phyloP scores from a whole-genome alignment of 495 filamentous ascomycete species.

The Neurospora cerealis region DNA sequence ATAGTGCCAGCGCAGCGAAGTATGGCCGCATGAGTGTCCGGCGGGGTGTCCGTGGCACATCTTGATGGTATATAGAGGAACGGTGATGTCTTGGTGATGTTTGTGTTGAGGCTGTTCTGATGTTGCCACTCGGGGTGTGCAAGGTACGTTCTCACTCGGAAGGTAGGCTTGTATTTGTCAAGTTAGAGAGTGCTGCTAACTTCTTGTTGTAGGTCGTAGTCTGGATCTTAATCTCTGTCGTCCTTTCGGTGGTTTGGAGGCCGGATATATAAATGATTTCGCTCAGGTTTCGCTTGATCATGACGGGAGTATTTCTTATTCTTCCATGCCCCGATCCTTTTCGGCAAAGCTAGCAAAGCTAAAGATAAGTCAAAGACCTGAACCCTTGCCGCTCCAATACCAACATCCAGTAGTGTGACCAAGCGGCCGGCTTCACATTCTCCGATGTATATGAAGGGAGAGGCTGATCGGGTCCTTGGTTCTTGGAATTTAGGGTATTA shows the following conservation, averaged over 20 bases:
- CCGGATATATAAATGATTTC: not conserved
- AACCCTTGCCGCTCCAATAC: not conserved
- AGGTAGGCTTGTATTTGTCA: not conserved
- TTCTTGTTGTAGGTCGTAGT: not conserved
- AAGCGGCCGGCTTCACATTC: not conserved
- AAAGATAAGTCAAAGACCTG: not conserved
- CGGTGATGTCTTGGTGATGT: not conserved
- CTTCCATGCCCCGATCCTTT: not conserved
- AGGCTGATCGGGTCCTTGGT: not conserved
- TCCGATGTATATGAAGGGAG: not conserved
- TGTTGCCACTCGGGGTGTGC: not conserved
- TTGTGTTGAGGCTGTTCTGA: not conserved
- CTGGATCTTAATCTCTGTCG: not conserved
- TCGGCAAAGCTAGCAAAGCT: not conserved
- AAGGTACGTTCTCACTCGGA: not conserved
- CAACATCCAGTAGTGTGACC: not conserved
- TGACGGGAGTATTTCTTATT: not conserved
- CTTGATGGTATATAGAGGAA: slow-evolving; percentile 1
- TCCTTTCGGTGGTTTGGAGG: not conserved
- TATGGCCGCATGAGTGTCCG: slow-evolving; percentile 31
- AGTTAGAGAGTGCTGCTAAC: not conserved
- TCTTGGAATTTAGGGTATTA: not conserved
- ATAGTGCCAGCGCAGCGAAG: slow-evolving; percentile 35
- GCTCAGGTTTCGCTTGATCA: not conserved
- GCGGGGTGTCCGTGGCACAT: slow-evolving; percentile 39